Evolutionary conservation across 768 basidiomycete species (phyloP), one percentile per base, ranked within the genome.

Genomic region (Macrocybe gigantea): DNA sequence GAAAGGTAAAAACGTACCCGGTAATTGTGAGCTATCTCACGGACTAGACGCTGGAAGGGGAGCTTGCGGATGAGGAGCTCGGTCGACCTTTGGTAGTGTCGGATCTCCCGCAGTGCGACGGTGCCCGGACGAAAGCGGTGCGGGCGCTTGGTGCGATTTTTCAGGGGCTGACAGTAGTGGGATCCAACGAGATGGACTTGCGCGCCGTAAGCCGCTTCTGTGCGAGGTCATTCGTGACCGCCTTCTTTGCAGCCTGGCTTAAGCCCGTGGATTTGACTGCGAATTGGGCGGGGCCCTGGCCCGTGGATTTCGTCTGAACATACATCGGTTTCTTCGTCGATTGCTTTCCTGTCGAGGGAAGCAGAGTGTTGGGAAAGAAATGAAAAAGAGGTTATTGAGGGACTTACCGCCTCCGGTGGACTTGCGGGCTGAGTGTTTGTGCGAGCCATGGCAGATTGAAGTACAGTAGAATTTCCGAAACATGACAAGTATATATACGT

Each of bases 1-100:
- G 5, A 2, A 13, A 13, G 15, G 6, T 8, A 14, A 36, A 45
- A 36, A 55, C 52, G 2, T 32, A 57, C 58, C 10, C 44, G 41
- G 41, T 50, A 59, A 35, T 53, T 52, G 15, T 55, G 58, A 6
- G 58, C 58, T 22, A 59, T 50, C 41, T 59, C 58, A 37, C 56
- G 54, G 13, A 59, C 58, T n/a, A 59, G 54, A 33, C 58, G 56
- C 41, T 57, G 53, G 44, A 59, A 59, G 7, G 58, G 52, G 1
- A 55, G 42, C 44, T 57, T 57, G 5, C 51, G 55, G 29, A 59
- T 56, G 5, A 59, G 50, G 35, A 56, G 53, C 41, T 59, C 56
- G 7, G 58, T 57, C 1, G 54, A 52, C 15, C 55, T 57, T 11
- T 59, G 58, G 42, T 55, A 59, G 34, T 54, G 56, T n/a, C 58